phyloP scores from a whole-genome alignment of 192 early-diverging fungal genomes.

The Coemansia furcata region DNA sequence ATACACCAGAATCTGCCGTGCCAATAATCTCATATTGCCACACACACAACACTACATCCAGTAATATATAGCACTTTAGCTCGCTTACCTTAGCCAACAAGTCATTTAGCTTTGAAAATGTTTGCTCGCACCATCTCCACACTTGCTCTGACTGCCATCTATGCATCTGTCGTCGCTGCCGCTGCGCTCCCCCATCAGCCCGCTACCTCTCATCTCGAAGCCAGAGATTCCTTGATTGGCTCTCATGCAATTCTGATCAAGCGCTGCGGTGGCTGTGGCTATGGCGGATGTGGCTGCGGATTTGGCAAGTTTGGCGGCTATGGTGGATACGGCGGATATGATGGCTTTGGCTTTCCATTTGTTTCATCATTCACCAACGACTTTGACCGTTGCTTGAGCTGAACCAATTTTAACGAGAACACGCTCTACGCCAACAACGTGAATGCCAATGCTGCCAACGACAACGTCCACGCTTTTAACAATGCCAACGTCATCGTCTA shows the following conservation, averaged over 20 bases:
- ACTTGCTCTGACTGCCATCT: not conserved
- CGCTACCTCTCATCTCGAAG: not conserved
- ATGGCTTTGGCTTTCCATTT: not conserved
- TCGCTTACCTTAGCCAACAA: not conserved
- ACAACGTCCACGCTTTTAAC: constrained; percentile 68
- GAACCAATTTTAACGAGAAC: constrained; percentile 21
- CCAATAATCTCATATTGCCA: not conserved
- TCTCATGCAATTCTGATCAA: not conserved
- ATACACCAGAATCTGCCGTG: not conserved
- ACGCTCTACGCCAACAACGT: constrained; percentile 20
- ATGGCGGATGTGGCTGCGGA: not conserved
- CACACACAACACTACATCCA: not conserved
- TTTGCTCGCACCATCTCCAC: not conserved
- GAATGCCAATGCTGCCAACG: not conserved
- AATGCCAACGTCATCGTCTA: constrained; percentile 55
- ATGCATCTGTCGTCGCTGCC: not conserved
- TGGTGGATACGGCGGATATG: not conserved
- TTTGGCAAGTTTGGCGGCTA: not conserved
- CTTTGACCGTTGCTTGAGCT: constrained; percentile 7
- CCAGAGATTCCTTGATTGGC: not conserved
- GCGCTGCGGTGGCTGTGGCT: not conserved
- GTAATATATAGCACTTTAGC: not conserved
- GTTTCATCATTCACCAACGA: not conserved
- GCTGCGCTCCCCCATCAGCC: not conserved
- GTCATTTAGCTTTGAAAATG: not conserved